These are phyloP conservation scores for Pisolithus albus DNA, from an alignment of 768 basidiomycete species.

Conservation along the genomic window DNA sequence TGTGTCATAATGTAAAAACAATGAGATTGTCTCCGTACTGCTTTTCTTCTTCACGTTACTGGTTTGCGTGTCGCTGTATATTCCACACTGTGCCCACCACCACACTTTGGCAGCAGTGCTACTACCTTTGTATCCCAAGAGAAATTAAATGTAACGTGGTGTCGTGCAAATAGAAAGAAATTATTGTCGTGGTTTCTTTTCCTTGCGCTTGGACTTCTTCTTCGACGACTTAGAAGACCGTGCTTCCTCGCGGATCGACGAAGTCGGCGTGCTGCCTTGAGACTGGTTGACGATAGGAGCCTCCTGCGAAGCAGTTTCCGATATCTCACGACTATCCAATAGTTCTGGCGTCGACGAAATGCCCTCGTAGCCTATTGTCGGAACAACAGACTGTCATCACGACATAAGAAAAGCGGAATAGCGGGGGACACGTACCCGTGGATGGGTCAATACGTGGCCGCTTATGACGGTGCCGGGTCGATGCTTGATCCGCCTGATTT, in stretches of 20 bases:
- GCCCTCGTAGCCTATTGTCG: slow-evolving; percentile 27
- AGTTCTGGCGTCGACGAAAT: slow-evolving; percentile 1
- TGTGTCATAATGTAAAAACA: slow-evolving; percentile 63
- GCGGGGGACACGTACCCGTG: slow-evolving; percentile 37
- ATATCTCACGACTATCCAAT: slow-evolving; percentile 8
- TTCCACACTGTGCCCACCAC: slow-evolving; percentile 5
- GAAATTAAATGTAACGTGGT: slow-evolving; percentile 12
- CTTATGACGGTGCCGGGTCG: slow-evolving; percentile 35
- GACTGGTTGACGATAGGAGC: slow-evolving; percentile 1
- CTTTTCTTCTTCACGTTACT: slow-evolving; percentile 17
- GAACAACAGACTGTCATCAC: neutral
- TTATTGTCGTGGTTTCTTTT: slow-evolving; percentile 14
- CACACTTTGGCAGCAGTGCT: slow-evolving; percentile 8
- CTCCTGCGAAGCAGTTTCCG: neutral
- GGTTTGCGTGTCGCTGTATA: slow-evolving; percentile 10
- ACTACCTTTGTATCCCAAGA: slow-evolving; percentile 9
- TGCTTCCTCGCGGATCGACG: slow-evolving; percentile 15
- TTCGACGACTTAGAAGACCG: slow-evolving; percentile 24
- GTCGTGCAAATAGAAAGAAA: neutral
- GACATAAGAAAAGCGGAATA: neutral
- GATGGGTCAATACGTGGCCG: slow-evolving; percentile 59
- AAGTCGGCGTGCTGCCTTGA: slow-evolving; percentile 18
- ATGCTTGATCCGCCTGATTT: slow-evolving; percentile 4
- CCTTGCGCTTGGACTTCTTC: slow-evolving; percentile 29
- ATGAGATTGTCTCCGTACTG: slow-evolving; percentile 21